Evolutionary conservation across 1,284 basidiomycete species (phyloP).

Genomic region (Lignosus rhinocerotis): DNA sequence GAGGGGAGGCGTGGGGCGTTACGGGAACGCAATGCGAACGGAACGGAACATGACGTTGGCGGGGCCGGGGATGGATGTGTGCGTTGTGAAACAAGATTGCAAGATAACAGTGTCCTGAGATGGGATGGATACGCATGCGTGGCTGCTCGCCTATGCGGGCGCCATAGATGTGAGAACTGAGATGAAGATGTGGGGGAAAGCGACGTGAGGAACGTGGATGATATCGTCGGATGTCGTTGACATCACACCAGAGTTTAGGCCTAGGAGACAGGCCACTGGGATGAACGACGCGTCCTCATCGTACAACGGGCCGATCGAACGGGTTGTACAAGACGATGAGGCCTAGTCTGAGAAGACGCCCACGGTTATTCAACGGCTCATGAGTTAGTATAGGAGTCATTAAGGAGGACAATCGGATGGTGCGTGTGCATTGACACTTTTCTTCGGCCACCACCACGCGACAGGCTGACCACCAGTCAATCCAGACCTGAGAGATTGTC

Average conservation of each 20-base stretch:
- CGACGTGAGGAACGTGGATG: not conserved
- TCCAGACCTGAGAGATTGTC: not conserved
- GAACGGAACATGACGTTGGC: constrained; percentile 7
- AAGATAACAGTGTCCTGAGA: constrained; percentile 24
- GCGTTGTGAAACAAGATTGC: constrained; percentile 22
- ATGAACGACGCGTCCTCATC: not conserved
- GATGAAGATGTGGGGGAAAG: not conserved
- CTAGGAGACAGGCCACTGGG: not conserved
- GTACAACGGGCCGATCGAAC: constrained; percentile 1
- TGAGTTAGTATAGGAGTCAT: constrained; percentile 8
- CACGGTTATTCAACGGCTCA: constrained; percentile 14
- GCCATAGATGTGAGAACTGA: constrained; percentile 9
- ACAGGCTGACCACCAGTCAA: not conserved
- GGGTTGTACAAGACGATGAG: not conserved
- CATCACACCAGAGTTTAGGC: not conserved
- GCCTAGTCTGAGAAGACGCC: not conserved
- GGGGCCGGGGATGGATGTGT: constrained; percentile 2
- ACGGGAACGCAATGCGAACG: constrained; percentile 2
- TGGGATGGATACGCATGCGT: constrained; percentile 17
- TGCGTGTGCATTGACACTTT: constrained; percentile 18
- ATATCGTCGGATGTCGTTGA: not conserved
- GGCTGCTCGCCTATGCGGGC: constrained; percentile 21
- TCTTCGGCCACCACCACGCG: constrained; percentile 12
- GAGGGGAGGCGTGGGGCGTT: not conserved
- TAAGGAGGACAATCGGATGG: constrained; percentile 14